Conservation (phyloP, 352 stramenopile species). For the Phytophthora vignae region DNA sequence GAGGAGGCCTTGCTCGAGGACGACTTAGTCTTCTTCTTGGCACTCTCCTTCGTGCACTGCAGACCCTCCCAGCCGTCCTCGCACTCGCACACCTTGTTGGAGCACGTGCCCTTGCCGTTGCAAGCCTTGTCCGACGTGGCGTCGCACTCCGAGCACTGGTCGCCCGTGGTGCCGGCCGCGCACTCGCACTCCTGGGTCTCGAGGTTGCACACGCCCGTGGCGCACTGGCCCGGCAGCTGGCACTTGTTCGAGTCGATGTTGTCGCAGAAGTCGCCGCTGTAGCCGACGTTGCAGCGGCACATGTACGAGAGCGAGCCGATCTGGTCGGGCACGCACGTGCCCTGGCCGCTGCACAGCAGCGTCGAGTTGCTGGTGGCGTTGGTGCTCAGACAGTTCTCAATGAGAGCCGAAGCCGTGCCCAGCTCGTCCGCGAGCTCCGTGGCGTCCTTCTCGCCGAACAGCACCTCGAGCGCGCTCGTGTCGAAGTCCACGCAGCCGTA, state of each 20-base stretch:
- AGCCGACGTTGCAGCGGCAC: conserved; percentile 80
- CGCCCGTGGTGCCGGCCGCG: conserved; percentile 63
- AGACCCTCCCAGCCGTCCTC: conserved; percentile 66
- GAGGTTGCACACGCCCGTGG: conserved; percentile 72
- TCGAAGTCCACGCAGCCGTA: conserved; percentile 81
- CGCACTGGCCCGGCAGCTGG: conserved; percentile 73
- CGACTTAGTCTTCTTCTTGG: conserved; percentile 47
- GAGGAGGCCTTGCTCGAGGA: conserved; percentile 28
- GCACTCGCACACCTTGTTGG: conserved; percentile 61
- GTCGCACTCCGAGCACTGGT: conserved; percentile 81
- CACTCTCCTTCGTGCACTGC: conserved; percentile 73
- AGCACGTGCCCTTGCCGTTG: conserved; percentile 68
- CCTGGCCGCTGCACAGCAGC: conserved; percentile 69
- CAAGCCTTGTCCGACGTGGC: conserved; percentile 61
- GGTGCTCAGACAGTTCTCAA: conserved; percentile 58
- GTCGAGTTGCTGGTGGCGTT: conserved; percentile 55
- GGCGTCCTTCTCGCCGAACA: conserved; percentile 70
- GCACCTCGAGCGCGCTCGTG: conserved; percentile 52
- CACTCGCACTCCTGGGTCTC: conserved; percentile 74
- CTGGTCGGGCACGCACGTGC: conserved; percentile 60
- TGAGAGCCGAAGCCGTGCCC: conserved; percentile 48
- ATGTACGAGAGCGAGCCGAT: conserved; percentile 60
- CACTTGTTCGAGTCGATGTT: conserved; percentile 80
- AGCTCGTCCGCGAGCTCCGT: conserved; percentile 61
- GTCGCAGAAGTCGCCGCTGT: conserved; percentile 68